Evolutionary conservation across 2,329 filamentous ascomycete species (phyloP).

Genomic region (Aphanocladium album): DNA sequence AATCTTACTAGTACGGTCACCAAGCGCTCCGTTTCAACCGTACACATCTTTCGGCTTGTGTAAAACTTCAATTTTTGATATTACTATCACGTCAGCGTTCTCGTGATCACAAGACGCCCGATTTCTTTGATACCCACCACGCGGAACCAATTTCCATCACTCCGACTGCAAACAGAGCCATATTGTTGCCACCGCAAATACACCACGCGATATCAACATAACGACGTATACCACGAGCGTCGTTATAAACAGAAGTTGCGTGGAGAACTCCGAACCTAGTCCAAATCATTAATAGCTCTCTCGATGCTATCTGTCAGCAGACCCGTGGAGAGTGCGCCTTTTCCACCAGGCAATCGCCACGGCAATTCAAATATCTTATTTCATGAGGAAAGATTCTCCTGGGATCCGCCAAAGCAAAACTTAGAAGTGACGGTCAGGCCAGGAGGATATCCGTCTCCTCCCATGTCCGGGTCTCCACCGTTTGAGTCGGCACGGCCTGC

Average conservation of each 20-base stretch:
- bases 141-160: neutral
- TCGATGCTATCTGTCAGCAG: conserved; percentile 13
- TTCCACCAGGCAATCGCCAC: conserved; percentile 13
- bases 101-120: neutral
- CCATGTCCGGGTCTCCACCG: conserved; percentile 67
- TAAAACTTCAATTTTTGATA: neutral
- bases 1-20: conserved; percentile 2
- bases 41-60: neutral
- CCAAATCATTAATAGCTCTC: neutral
- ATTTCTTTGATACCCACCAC: neutral
- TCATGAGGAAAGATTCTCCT: conserved; percentile 42
- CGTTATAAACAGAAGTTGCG: neutral
- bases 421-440: conserved; percentile 50
- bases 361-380: conserved; percentile 49
- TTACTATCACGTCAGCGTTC: neutral
- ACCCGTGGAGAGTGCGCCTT: conserved; percentile 14
- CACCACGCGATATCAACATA: neutral
- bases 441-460: conserved; percentile 65
- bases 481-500: conserved; percentile 41
- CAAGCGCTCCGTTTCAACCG: conserved; percentile 1
- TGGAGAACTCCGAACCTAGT: neutral
- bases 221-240: neutral
- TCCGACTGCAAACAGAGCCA: neutral
- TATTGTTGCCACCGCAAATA: neutral
- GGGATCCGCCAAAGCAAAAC: conserved; percentile 46